These are phyloP conservation scores for Nemania sp. DNA, from an alignment of 2,329 filamentous ascomycete genomes.

Conservation along the genomic window DNA sequence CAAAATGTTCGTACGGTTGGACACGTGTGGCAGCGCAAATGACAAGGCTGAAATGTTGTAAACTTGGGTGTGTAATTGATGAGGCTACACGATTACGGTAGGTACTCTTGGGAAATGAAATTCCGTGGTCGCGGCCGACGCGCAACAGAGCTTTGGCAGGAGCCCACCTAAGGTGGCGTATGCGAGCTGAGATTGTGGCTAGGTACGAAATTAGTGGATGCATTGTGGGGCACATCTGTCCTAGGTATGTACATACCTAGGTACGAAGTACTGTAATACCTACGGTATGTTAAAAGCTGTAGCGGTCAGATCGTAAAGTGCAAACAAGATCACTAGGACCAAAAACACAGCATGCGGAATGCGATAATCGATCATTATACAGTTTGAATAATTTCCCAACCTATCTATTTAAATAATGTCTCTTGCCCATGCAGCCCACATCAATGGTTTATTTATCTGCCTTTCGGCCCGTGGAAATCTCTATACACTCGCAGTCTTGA, in stretches of 20 bases:
- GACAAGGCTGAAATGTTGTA: constrained; percentile 6
- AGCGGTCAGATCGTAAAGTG: no score
- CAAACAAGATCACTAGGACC: neutral
- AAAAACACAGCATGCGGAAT: constrained; percentile 13
- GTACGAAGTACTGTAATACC: no score
- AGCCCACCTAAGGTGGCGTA: neutral
- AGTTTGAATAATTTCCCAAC: constrained; percentile 29
- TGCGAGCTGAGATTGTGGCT: neutral
- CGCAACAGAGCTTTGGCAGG: constrained; percentile 20
- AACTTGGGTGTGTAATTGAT: neutral
- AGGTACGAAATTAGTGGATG: neutral
- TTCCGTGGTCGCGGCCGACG: constrained; percentile 20
- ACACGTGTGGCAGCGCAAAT: constrained; percentile 7
- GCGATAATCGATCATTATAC: constrained; percentile 31
- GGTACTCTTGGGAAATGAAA: constrained; percentile 8
- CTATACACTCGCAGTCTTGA: constrained; percentile 7
- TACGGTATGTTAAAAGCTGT: no score
- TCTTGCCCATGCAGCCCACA: constrained; percentile 24
- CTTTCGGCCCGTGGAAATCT: constrained; percentile 11
- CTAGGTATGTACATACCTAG: neutral
- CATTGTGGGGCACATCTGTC: neutral
- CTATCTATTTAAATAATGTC: constrained; percentile 32
- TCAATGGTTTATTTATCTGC: constrained; percentile 23
- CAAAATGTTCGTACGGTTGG: no score
- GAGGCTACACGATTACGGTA: constrained; percentile 12